Conservation (phyloP, 176 grass and related monocot genomes). For the Tuctoria greenei region DNA sequence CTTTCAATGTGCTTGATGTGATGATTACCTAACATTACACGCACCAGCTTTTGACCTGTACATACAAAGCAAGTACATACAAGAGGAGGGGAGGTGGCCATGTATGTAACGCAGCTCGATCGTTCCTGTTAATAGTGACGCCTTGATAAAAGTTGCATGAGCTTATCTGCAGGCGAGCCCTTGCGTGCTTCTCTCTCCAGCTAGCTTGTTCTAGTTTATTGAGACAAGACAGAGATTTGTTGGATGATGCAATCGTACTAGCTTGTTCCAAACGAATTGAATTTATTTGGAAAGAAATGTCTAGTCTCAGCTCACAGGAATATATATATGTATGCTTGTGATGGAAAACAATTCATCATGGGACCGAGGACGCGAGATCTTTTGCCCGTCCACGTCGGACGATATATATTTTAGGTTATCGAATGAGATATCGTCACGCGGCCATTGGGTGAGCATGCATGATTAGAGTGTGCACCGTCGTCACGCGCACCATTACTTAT, state of each 20-base stretch:
- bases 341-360: not conserved
- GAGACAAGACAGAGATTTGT: not conserved
- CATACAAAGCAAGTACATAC: not conserved
- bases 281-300: not conserved
- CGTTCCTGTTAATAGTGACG: not conserved
- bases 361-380: not conserved
- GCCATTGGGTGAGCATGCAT: not conserved
- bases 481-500: not conserved
- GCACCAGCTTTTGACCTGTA: not conserved
- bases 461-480: not conserved
- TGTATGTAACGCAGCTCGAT: not conserved
- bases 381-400: not conserved
- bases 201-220: not conserved
- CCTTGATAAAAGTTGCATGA: not conserved
- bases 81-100: not conserved
- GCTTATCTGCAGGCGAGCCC: not conserved
- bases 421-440: not conserved
- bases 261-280: not conserved
- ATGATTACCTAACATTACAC: not conserved
- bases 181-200: slow-evolving; percentile 35
- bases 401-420: slow-evolving; percentile 5
- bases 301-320: too few relatives aligned
- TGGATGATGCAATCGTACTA: not conserved
- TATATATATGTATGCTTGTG: not conserved
- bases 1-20: not conserved